Evolutionary conservation across 2,329 filamentous ascomycete genomes (phyloP).

Genomic region (Sporothrix humicola): DNA sequence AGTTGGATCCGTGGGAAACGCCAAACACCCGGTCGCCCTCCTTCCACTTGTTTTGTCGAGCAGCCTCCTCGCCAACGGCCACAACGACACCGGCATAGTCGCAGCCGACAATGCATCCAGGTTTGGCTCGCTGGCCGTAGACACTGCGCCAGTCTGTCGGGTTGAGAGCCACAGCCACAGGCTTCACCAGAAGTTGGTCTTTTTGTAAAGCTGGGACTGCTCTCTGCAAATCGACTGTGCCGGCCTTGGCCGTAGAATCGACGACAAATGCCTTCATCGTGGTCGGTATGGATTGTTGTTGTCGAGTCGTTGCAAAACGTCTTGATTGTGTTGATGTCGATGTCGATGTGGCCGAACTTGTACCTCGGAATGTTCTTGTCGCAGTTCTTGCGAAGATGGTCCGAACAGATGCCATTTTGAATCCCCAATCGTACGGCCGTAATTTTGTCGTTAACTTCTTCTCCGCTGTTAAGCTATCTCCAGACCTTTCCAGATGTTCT

Average conservation of each 20-base stretch:
- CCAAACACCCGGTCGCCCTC: constrained; percentile 56
- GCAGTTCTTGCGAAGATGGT: neutral
- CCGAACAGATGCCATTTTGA: neutral
- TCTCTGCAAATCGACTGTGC: constrained; percentile 37
- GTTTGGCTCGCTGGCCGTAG: neutral
- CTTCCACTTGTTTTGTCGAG: constrained; percentile 47
- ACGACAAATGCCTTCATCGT: constrained; percentile 39
- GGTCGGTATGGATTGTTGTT: neutral
- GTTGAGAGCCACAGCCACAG: constrained; percentile 40
- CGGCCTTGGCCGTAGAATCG: constrained; percentile 29
- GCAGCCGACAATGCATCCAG: constrained; percentile 41
- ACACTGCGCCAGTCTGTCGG: constrained; percentile 41
- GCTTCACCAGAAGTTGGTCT: constrained; percentile 40
- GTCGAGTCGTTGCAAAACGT: too few relatives aligned
- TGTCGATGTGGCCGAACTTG: neutral
- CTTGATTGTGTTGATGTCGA: neutral
- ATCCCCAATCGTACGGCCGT: neutral
- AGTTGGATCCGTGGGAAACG: constrained; percentile 47
- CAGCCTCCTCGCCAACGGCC: constrained; percentile 50
- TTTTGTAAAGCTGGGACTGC: constrained; percentile 37
- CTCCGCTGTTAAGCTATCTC: neutral
- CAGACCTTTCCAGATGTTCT: neutral
- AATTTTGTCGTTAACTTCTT: neutral
- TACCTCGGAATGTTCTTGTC: neutral
- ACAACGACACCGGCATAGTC: constrained; percentile 56